Percentiles rank a stretch among this genome's conserved stretches.
phyloP scores from a whole-genome alignment of 495 filamentous ascomycete species.

The Lasiosphaeria hispida region DNA sequence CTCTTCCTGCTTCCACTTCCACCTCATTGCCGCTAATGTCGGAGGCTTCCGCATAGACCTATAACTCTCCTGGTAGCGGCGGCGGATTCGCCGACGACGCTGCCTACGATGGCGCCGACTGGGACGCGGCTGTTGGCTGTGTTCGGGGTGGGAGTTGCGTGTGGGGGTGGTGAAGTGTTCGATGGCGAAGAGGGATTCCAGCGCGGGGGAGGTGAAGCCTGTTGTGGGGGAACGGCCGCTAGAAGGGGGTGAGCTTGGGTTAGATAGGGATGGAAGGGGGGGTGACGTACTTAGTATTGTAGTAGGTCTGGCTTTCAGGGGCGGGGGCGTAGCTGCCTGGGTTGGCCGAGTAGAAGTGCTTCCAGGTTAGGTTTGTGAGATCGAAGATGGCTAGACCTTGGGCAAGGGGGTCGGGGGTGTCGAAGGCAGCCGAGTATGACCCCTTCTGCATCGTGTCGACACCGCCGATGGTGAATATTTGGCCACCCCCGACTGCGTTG shows the following conservation, averaged over 20 bases:
- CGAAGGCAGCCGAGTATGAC: conserved; percentile 14
- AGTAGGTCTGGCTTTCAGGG: conserved; percentile 13
- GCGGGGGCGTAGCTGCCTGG: conserved; percentile 10
- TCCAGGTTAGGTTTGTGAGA: conserved; percentile 15
- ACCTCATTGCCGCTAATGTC: no score
- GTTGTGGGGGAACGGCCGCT: conserved; percentile 13
- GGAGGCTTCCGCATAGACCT: no score
- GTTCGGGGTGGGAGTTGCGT: not conserved
- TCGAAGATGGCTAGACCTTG: conserved; percentile 25
- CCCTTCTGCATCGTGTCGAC: conserved; percentile 19
- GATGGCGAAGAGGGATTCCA: conserved; percentile 13
- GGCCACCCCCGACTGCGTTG: conserved; percentile 22
- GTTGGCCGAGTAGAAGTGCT: conserved; percentile 7
- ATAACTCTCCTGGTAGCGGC: not conserved
- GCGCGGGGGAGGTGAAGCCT: conserved; percentile 9
- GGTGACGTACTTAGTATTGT: conserved; percentile 19
- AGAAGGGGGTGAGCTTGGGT: not conserved
- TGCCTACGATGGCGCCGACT: conserved; percentile 21
- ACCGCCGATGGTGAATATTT: conserved; percentile 26
- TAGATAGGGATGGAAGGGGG: not conserved
- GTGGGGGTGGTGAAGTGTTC: not conserved
- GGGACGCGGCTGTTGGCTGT: conserved; percentile 7
- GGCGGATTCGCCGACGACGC: conserved; percentile 4
- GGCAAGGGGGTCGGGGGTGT: conserved; percentile 21
- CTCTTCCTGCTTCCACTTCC: no score